Evolutionary conservation across 2,329 filamentous ascomycete species (phyloP), one percentile per base, ranked within the genome.

Genomic region (Sarocladium oryzae): DNA sequence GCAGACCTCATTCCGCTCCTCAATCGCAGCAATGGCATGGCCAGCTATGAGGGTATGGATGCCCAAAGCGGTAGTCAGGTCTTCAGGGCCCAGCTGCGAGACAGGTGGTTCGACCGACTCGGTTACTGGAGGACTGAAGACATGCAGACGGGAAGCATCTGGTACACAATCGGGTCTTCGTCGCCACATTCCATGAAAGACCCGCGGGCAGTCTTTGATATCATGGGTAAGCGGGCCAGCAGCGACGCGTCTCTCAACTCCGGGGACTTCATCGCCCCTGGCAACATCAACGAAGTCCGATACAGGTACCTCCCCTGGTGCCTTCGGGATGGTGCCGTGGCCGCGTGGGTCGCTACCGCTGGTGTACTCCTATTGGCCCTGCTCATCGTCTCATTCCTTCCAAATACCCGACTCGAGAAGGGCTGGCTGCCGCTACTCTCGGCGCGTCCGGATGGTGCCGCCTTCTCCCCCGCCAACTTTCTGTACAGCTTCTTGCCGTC

Each of bases 391-490:
- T 90, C 86, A 55, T 96, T 95, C 66, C 73, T 91, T 54, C 82
- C 85, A 35, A 72, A 76, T 5, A 83, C 79, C 8, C 77, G 79
- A 10, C 75, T 95, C 26, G 69, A 78, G 33, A 65, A 74, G 7
- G 91, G 90, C 8, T 96, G 95, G 65, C 66, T 76, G 6, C 89
- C 91, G 2, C 71, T 76, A 6, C 71, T 96, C 1, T 70, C 75
- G 9, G 82, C 85, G 0, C 71, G 74, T 2, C 81, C 88, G 1
- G 71, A 77, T 3, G 60, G 68, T 0, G 73, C 72, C 23, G 88
- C 86, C 16, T 96, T 95, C 67, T 95, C 89, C 1, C 75, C 88
- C 1, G 88, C 89, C 48, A 89, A 96, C 67, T 96, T 96, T 69
- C 70, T 96, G 49, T 96, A 90, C 72, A 82, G 80, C 54, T 89